These are phyloP conservation scores for Mycena rebaudengoi DNA, from an alignment of 768 basidiomycete species.

Conservation along the genomic window DNA sequence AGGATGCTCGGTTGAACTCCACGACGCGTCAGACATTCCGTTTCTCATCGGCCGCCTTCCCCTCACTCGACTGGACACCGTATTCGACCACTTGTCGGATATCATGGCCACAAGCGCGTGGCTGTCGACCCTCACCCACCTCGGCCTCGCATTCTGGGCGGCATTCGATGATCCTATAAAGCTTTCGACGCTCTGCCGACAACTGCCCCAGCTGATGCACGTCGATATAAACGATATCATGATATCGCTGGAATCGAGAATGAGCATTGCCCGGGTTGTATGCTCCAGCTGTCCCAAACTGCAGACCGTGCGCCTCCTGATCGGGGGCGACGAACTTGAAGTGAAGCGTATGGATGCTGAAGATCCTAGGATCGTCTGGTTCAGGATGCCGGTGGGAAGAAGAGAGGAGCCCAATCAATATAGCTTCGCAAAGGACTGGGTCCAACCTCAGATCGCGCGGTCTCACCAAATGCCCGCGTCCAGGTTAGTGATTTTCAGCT, in stretches of 20 bases:
- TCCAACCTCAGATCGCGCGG: too few species aligned
- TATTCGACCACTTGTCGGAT: background rate
- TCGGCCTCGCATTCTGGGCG: background rate
- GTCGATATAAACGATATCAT: background rate
- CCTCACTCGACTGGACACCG: background rate
- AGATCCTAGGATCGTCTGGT: too few species aligned
- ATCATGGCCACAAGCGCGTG: background rate
- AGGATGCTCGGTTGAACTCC: background rate
- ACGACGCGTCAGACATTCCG: background rate
- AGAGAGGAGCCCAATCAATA: too few species aligned
- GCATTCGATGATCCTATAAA: too few species aligned
- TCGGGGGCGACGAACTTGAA: too few species aligned
- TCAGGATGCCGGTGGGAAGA: too few species aligned
- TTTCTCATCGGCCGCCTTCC: background rate
- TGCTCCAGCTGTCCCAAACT: background rate
- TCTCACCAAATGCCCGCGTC: too few species aligned
- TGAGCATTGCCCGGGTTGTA: background rate
- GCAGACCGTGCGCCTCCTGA: background rate
- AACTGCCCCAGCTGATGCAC: background rate
- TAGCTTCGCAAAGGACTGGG: too few species aligned
- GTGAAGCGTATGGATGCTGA: too few species aligned
- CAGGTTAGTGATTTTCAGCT: too few species aligned
- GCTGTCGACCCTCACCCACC: background rate
- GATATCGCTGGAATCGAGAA: accelerated
- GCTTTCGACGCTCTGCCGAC: background rate